Conservation (phyloP, 805 yeast genomes). For the Hanseniaspora taiwanica region DNA sequence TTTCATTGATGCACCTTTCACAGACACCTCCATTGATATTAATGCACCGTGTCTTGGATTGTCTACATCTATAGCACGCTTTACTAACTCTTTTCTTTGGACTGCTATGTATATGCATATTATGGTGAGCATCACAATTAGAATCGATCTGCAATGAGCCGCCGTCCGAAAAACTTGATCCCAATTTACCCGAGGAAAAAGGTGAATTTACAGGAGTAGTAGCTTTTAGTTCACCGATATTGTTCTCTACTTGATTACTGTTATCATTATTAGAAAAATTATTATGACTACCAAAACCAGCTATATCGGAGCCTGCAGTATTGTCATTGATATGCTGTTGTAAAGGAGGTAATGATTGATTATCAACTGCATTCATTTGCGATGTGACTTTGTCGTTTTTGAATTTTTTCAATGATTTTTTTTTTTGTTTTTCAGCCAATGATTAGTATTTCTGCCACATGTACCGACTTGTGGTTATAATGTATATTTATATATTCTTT, state of each 20-base stretch:
- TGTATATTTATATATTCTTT: no score
- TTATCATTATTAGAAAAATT: no score
- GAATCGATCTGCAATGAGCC: no score
- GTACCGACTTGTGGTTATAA: no score
- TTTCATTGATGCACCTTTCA: constrained; percentile 37
- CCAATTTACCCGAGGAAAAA: no score
- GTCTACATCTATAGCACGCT: constrained; percentile 36
- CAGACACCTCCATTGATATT: constrained; percentile 33
- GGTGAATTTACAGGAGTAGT: no score
- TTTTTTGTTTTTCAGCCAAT: background rate
- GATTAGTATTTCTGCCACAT: no score
- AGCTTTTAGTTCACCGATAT: no score
- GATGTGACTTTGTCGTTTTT: background rate
- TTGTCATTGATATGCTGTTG: background rate
- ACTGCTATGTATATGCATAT: constrained; percentile 2
- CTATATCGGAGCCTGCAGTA: background rate
- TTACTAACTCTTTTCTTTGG: constrained; percentile 25
- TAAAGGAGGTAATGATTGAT: background rate
- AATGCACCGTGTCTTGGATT: constrained; percentile 29
- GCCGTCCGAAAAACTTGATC: no score
- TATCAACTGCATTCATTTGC: background rate
- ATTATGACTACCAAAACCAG: no score
- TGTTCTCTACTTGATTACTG: no score
- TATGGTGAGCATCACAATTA: background rate
- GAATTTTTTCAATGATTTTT: background rate